Evolutionary conservation across 192 early-diverging fungal species (phyloP).

Genomic region (Mortierella alpina): DNA sequence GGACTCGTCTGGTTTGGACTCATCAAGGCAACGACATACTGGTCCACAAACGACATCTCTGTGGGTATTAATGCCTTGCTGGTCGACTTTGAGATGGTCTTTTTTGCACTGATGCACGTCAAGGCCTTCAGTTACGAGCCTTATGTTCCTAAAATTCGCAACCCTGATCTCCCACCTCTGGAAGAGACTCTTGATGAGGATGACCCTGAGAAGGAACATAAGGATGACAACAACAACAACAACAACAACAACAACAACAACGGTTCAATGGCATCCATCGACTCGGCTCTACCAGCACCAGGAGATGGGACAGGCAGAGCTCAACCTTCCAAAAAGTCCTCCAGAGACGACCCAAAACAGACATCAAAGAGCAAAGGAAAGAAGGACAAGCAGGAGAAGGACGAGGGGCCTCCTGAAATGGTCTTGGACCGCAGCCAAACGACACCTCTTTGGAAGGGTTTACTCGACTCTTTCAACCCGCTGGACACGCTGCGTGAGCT

Average conservation of each 20-base stretch:
- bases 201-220: neutral
- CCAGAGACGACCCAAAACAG: neutral
- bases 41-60: slow-evolving; percentile 47
- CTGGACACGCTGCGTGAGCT: slow-evolving; percentile 47
- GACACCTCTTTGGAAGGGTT: slow-evolving; percentile 44
- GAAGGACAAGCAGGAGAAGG: slow-evolving; percentile 15
- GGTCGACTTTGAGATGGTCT: slow-evolving; percentile 54
- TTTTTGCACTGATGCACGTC: slow-evolving; percentile 49
- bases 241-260: slow-evolving; percentile 10
- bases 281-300: neutral
- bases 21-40: slow-evolving; percentile 43
- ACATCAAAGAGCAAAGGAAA: neutral
- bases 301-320: neutral
- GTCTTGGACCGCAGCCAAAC: slow-evolving; percentile 43
- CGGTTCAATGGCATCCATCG: slow-evolving; percentile 2
- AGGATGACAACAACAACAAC: neutral
- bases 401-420: slow-evolving; percentile 17
- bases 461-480: slow-evolving; percentile 54
- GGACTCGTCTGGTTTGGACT: slow-evolving; percentile 48
- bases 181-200: slow-evolving; percentile 4
- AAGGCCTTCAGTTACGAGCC: slow-evolving; percentile 51
- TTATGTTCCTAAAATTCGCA: slow-evolving; percentile 36
- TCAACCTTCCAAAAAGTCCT: neutral
- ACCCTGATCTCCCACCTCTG: slow-evolving; percentile 24
- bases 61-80: slow-evolving; percentile 46